Evolutionary conservation across 208 protist genomes (phyloP).

Genomic region (Trypanosomatidae sp.): DNA sequence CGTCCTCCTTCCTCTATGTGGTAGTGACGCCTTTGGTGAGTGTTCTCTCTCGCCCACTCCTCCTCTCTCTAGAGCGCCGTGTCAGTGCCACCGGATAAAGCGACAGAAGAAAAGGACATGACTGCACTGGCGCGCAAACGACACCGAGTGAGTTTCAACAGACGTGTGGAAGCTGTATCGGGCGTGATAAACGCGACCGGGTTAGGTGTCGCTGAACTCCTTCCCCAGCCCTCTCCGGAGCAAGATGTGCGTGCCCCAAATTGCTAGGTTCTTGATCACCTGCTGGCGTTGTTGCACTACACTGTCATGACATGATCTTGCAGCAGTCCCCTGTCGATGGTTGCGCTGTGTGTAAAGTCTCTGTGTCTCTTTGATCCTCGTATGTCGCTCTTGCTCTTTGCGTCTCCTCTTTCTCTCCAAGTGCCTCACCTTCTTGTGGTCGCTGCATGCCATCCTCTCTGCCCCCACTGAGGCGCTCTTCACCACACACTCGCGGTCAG

Average conservation of each 20-base stretch:
- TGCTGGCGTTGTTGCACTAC: background rate
- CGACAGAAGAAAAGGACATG: background rate
- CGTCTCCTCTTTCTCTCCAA: background rate
- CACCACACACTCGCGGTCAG: background rate
- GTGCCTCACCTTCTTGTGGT: background rate
- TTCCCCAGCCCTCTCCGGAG: background rate
- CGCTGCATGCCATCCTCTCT: background rate
- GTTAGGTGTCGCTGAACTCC: background rate
- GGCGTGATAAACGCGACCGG: background rate
- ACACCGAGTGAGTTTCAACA: background rate
- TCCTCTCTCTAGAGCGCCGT: background rate
- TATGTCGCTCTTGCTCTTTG: background rate
- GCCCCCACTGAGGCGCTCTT: slow-evolving; percentile 1
- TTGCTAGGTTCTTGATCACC: background rate
- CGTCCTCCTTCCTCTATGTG: background rate
- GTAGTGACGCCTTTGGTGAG: background rate
- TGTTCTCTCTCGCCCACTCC: background rate
- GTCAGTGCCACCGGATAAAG: background rate
- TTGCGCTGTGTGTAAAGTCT: background rate
- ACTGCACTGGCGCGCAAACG: background rate
- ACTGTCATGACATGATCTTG: background rate
- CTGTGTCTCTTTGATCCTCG: background rate
- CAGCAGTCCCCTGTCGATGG: background rate
- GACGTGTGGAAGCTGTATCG: too few relatives aligned
- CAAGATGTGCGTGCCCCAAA: background rate